A percentile compares a stretch with the other conserved stretches of the same genome.
These are phyloP conservation scores for Globisporangium parvum DNA, from an alignment of 352 stramenopile species.

Conservation along the genomic window DNA sequence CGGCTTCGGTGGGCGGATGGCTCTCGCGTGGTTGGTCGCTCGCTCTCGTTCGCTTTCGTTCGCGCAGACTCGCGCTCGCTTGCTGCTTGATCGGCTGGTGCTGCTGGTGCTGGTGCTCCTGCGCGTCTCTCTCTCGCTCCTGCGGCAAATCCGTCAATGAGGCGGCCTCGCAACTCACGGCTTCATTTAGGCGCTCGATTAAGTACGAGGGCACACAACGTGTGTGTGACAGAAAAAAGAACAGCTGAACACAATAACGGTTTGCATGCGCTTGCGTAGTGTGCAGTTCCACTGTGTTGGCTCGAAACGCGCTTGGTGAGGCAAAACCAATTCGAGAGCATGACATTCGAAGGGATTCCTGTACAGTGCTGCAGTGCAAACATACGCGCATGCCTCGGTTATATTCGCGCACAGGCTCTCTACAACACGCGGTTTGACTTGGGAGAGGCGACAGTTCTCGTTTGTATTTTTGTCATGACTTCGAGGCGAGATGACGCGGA, in stretches of 20 bases:
- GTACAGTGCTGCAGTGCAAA: too few relatives aligned
- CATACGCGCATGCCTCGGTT: too few relatives aligned
- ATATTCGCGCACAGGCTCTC: background rate
- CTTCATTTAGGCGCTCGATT: background rate
- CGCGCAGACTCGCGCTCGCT: background rate
- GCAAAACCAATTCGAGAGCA: background rate
- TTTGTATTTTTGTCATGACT: background rate
- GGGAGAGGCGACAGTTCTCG: conserved; percentile 1
- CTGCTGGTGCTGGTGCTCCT: too few relatives aligned
- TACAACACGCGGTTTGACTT: conserved; percentile 5
- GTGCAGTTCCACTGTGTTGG: background rate
- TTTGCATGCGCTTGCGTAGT: background rate
- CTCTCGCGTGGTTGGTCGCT: background rate
- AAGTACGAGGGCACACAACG: background rate
- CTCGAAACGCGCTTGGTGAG: background rate
- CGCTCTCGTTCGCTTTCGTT: conserved; percentile 2
- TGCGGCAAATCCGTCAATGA: conserved; percentile 23
- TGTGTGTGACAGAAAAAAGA: conserved; percentile 14
- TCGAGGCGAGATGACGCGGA: conserved; percentile 2
- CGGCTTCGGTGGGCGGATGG: background rate
- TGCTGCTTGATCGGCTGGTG: too few relatives aligned
- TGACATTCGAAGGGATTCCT: background rate
- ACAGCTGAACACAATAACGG: background rate
- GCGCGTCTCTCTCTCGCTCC: conserved; percentile 5
- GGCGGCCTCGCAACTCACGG: background rate